Conservation (phyloP, 305 asterid genomes). For the Solanum chacoense region DNA sequence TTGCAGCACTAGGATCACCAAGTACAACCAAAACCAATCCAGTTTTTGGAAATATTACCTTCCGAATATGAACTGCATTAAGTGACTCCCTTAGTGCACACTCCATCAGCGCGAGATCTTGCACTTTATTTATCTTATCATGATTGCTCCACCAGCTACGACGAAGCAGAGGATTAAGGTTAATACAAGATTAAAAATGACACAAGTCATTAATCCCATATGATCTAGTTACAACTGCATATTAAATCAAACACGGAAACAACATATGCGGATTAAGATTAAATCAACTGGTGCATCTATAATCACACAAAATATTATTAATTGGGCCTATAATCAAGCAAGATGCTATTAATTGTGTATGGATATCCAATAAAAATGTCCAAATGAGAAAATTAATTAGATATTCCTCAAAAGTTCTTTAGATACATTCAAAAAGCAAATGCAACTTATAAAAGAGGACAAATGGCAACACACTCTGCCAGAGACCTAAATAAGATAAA, state of each 20-base stretch:
- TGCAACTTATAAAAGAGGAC: background rate
- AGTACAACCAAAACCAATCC: background rate
- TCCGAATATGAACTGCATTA: constrained; percentile 29
- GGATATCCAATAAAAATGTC: background rate
- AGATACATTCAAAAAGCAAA: background rate
- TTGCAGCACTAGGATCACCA: background rate
- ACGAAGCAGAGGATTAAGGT: background rate
- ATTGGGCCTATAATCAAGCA: background rate
- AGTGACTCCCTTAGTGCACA: constrained; percentile 45
- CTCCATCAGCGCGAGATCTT: constrained; percentile 69
- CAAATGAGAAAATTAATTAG: background rate
- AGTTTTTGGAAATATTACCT: constrained; percentile 26
- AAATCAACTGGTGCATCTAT: background rate
- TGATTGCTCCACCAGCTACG: constrained; percentile 72
- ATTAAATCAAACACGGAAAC: background rate
- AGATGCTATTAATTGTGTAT: background rate
- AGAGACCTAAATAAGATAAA: background rate
- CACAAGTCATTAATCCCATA: background rate
- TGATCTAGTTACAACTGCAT: background rate
- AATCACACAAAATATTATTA: background rate
- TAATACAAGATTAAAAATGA: background rate
- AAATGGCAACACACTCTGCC: background rate
- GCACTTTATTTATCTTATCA: constrained; percentile 47
- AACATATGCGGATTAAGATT: background rate
- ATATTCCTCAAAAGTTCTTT: background rate